Percentiles rank a stretch among this genome's conserved stretches.
phyloP scores from a whole-genome alignment of 805 yeast genomes.

The Blastobotrys parvus region DNA sequence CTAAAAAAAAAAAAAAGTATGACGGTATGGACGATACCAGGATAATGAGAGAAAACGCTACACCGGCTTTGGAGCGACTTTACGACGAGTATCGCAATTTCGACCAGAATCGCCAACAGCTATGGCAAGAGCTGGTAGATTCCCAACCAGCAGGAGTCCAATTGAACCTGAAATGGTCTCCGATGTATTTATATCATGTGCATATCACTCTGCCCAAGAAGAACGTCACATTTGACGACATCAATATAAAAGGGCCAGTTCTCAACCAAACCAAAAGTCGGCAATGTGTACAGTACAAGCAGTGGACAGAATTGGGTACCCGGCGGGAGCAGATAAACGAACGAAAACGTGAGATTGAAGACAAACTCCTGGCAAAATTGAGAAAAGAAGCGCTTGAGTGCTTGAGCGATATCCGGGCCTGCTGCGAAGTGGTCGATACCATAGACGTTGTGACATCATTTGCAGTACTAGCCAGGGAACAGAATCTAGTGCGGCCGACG shows the following conservation, averaged over 20 bases:
- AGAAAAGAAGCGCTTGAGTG: constrained; percentile 37
- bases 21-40: constrained; percentile 5
- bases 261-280: constrained; percentile 37
- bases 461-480: constrained; percentile 62
- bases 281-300: constrained; percentile 36
- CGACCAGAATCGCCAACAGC: constrained; percentile 19
- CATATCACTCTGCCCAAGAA: constrained; percentile 31
- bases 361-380: constrained; percentile 40
- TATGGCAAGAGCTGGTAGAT: constrained; percentile 13
- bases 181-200: constrained; percentile 40
- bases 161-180: constrained; percentile 34
- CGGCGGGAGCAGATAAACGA: constrained; percentile 37
- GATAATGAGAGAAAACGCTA: constrained; percentile 5
- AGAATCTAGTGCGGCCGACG: constrained; percentile 55
- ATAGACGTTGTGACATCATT: constrained; percentile 70
- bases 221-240: constrained; percentile 3
- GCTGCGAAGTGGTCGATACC: constrained; percentile 48
- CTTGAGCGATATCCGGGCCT: constrained; percentile 40
- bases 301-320: constrained; percentile 49
- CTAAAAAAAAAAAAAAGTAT: background rate
- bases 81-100: constrained; percentile 23
- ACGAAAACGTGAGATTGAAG: constrained; percentile 49
- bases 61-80: constrained; percentile 15
- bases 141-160: constrained; percentile 7
- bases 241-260: constrained; percentile 19